These are phyloP conservation scores for Hyaloscypha hepaticicola DNA, from an alignment of 495 filamentous ascomycete species.

Conservation along the genomic window DNA sequence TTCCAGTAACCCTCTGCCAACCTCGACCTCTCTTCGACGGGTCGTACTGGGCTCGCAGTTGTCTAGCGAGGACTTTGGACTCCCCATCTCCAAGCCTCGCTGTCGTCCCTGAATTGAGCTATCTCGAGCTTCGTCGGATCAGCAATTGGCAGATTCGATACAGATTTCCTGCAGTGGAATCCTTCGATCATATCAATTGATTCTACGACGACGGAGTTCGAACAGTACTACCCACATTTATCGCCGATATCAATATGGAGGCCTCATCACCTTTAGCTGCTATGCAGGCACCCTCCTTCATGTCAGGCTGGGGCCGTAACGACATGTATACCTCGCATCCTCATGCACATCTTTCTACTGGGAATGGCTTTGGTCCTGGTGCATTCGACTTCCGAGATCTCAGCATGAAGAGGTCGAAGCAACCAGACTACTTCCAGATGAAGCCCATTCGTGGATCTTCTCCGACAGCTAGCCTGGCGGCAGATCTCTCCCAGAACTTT, in stretches of 20 bases:
- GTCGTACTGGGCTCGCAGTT: constrained; percentile 7
- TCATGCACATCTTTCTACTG: constrained; percentile 47
- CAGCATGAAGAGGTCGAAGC: constrained; percentile 60
- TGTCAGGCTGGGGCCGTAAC: constrained; percentile 42
- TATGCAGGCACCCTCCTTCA: constrained; percentile 77
- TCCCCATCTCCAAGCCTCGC: not conserved
- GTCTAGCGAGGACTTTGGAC: not conserved
- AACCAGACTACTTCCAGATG: constrained; percentile 72
- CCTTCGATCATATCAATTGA: constrained; percentile 19
- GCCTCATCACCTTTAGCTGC: constrained; percentile 91
- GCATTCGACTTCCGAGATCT: constrained; percentile 70
- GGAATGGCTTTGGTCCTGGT: constrained; percentile 57
- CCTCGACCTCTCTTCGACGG: constrained; percentile 13
- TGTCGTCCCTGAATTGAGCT: constrained; percentile 6
- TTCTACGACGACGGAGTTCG: not conserved
- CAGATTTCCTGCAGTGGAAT: constrained; percentile 23
- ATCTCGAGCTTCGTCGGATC: not conserved
- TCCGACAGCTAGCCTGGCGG: constrained; percentile 83
- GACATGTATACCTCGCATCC: constrained; percentile 48
- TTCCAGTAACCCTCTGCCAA: constrained; percentile 30
- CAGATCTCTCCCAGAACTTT: constrained; percentile 95
- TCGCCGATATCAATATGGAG: constrained; percentile 60
- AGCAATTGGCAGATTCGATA: constrained; percentile 24
- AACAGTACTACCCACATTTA: constrained; percentile 17
- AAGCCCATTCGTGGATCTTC: constrained; percentile 80